Percentiles rank a stretch among this genome's conserved stretches.
Conservation (phyloP, 2,329 filamentous ascomycete genomes). For the Alternaria tenuissima region DNA sequence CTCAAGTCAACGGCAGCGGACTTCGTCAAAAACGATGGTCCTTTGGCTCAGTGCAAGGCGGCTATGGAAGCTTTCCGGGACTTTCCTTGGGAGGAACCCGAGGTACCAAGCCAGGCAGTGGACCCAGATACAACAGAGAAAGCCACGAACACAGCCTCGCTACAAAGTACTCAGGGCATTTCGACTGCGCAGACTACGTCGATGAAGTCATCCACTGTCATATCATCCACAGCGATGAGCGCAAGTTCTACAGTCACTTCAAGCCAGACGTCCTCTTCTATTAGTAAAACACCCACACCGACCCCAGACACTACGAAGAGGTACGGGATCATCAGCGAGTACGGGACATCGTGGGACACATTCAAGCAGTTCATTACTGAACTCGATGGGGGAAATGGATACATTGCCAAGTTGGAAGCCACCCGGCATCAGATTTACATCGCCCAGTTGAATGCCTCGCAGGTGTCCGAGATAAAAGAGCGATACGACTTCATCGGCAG, state of each 20-base stretch:
- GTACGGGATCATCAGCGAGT: no score
- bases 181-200: not conserved
- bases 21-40: slow-evolving; percentile 5
- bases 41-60: slow-evolving; percentile 7
- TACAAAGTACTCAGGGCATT: not conserved
- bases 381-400: no score
- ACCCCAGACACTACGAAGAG: not conserved
- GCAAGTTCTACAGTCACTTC: not conserved
- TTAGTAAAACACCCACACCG: not conserved
- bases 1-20: not conserved
- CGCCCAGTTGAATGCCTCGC: no score
- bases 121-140: not conserved
- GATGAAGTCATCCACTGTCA: not conserved
- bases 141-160: not conserved
- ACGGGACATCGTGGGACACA: no score
- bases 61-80: slow-evolving; percentile 21
- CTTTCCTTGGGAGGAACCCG: slow-evolving; percentile 21
- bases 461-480: no score
- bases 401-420: no score
- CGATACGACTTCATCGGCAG: no score
- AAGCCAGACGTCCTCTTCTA: not conserved
- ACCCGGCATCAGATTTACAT: no score
- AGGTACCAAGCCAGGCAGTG: slow-evolving; percentile 4
- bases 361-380: no score
- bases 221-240: not conserved